Base-by-base conservation (phyloP, 176 grass and related monocot species). In the Triticum turgidum region DNA sequence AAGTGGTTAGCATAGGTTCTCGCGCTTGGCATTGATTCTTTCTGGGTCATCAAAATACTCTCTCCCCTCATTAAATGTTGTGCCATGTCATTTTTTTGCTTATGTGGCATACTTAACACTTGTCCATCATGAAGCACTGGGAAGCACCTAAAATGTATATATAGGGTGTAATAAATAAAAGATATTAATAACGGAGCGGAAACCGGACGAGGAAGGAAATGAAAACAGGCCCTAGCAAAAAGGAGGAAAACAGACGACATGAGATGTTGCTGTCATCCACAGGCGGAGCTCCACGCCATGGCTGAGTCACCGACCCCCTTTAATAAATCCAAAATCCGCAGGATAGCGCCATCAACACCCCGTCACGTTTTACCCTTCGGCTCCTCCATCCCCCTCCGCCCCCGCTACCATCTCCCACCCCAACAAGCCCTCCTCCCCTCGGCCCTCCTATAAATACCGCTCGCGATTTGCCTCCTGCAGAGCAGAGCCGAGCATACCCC, bases 281-380 rank as follows among this genome's bases (percentile, higher is more conserved):
- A 79, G 49, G 7, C 12, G 24, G 30, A 9, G 22, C 61, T 90
- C 92, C 92, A 91, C 89, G 92, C 76, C 92, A 93, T 80, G 79
- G 88, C 88, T 91, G 92, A 93, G 73, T 93, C 86, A 88, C 61
- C 21, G 17, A 7, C 44, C 30, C 3, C 18, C 18, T 34, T 71
- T 7, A 72, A 73, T 49, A 63, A 63, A 69, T 44, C 42, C 63
- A 29, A 24, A n/a, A 20, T 15, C 20, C 45, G 30, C 4, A 61
- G 6, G 75, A 61, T 61, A 59, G 47, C 41, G 3, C 67, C 75
- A 32, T 29, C 35, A 61, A 85, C 76, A 21, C 78, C 11, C 38
- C 58, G 17, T 52, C 27, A 13, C 32, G 8, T 29, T 30, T 21
- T 56, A n/a, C 69, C 24, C 47, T 63, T 51, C 42, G 21, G 25